Evolutionary conservation across 208 protist genomes (phyloP).

Genomic region (Porcisia hertigi): DNA sequence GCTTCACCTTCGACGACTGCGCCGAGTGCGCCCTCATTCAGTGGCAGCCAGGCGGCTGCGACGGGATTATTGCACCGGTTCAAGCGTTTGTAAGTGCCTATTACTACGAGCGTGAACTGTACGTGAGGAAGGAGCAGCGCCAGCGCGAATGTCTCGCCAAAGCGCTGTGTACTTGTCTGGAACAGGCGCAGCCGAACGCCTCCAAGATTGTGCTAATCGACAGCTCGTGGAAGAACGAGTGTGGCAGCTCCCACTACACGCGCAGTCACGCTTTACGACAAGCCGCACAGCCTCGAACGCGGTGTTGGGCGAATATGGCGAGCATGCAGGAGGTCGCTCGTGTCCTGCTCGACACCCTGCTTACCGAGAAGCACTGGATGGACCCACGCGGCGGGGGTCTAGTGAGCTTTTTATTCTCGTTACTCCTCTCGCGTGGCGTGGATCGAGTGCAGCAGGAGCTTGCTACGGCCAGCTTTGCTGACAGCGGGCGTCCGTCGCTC

Average conservation of each 20-base stretch:
- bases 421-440: conserved; percentile 65
- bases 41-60: conserved; percentile 57
- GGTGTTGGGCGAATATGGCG: conserved; percentile 42
- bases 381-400: conserved; percentile 61
- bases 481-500: conserved; percentile 12
- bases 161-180: conserved; percentile 56
- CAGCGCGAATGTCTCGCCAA: conserved; percentile 54
- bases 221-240: conserved; percentile 27
- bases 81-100: conserved; percentile 71
- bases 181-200: conserved; percentile 57
- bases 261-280: conserved; percentile 18
- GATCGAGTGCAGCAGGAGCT: conserved; percentile 42
- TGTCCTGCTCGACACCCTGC: conserved; percentile 31
- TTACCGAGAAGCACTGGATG: conserved; percentile 48
- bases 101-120: conserved; percentile 67
- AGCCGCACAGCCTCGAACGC: conserved; percentile 13
- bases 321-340: conserved; percentile 47
- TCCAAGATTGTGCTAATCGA: conserved; percentile 64
- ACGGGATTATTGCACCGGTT: conserved; percentile 55
- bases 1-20: conserved; percentile 65
- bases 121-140: conserved; percentile 47
- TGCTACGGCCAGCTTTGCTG: conserved; percentile 19
- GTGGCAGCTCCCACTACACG: conserved; percentile 11
- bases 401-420: conserved; percentile 70
- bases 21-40: conserved; percentile 73